phyloP scores from a whole-genome alignment of 2,329 filamentous ascomycete species.

The Kalaharituber pfeilii region DNA sequence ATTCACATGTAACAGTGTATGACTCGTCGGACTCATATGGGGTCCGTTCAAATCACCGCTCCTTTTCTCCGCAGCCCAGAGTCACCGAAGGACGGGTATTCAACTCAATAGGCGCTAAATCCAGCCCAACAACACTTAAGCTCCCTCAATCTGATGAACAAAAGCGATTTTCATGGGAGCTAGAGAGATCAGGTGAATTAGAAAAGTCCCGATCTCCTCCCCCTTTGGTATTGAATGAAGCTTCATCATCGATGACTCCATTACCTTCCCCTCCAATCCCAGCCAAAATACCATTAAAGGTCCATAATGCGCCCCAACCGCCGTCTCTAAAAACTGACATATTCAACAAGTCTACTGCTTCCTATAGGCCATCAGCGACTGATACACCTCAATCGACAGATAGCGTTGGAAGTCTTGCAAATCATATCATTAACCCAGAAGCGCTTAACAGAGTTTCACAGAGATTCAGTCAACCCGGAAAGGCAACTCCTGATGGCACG shows the following conservation, averaged over 20 bases:
- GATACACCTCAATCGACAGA: slow-evolving; percentile 27
- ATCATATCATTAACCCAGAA: slow-evolving; percentile 32
- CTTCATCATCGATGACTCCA: slow-evolving; percentile 6
- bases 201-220: neutral
- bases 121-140: neutral
- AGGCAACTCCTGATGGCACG: slow-evolving; percentile 1
- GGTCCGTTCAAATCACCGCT: too few relatives aligned
- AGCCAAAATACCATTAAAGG: slow-evolving; percentile 12
- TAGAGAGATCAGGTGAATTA: neutral
- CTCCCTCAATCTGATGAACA: neutral
- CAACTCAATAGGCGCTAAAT: neutral
- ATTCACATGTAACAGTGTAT: too few relatives aligned
- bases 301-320: slow-evolving; percentile 12
- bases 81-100: neutral
- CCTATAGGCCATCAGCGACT: slow-evolving; percentile 24
- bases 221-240: neutral
- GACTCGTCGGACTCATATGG: too few relatives aligned
- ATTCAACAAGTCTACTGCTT: slow-evolving; percentile 17
- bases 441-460: slow-evolving; percentile 33
- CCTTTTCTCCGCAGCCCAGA: neutral
- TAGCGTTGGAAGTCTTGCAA: slow-evolving; percentile 29
- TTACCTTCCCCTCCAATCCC: slow-evolving; percentile 13
- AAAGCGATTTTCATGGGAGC: neutral
- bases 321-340: slow-evolving; percentile 15
- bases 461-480: neutral